Evolutionary conservation across 129 eudicot genomes (phyloP).

Genomic region (Silybum marianum): DNA sequence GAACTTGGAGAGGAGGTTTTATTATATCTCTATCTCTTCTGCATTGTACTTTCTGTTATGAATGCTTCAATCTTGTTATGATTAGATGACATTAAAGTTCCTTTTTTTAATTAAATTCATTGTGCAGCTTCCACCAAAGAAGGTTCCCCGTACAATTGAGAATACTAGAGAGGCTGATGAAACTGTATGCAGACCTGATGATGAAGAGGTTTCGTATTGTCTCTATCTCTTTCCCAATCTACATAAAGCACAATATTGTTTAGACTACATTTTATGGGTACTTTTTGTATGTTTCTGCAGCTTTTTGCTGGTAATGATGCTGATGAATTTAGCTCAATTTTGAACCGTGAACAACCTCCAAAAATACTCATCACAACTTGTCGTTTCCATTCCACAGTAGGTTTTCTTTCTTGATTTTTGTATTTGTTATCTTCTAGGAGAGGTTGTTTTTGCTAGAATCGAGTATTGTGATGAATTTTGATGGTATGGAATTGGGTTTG

Average conservation of each 20-base stretch:
- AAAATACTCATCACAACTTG: constrained; percentile 86
- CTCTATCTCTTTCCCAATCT: background rate
- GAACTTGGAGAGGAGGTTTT: constrained; percentile 92
- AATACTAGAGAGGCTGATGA: constrained; percentile 95
- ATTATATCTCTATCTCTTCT: background rate
- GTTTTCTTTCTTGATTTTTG: constrained; percentile 6
- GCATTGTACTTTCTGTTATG: too few relatives aligned
- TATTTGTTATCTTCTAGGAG: constrained; percentile 4
- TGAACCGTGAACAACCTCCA: constrained; percentile 52
- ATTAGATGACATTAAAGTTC: constrained; percentile 7
- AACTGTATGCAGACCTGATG: constrained; percentile 85
- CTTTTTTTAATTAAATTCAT: background rate
- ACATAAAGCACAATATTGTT: background rate
- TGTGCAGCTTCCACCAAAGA: constrained; percentile 69
- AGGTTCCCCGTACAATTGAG: constrained; percentile 84
- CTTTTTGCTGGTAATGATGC: constrained; percentile 85
- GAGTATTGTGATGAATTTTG: background rate
- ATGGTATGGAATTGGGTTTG: background rate
- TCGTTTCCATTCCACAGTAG: constrained; percentile 85
- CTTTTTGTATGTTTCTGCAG: constrained; percentile 40
- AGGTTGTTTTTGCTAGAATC: background rate
- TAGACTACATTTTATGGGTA: background rate
- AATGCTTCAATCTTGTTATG: background rate
- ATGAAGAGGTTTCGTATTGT: constrained; percentile 66
- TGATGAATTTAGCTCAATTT: constrained; percentile 77